phyloP scores from a whole-genome alignment of 78 protist genomes.

The Speleostelium caveatum region DNA sequence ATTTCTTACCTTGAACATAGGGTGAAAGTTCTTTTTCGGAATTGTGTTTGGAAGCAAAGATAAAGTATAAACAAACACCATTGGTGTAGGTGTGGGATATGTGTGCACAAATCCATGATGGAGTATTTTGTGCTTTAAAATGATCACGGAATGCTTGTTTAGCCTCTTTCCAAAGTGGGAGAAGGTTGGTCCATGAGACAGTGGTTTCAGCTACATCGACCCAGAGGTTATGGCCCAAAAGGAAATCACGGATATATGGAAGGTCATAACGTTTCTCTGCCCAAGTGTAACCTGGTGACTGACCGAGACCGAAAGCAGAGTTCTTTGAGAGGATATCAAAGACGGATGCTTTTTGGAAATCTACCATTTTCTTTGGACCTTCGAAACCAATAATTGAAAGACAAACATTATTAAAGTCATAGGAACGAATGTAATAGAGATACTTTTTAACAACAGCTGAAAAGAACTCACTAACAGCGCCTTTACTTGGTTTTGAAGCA shows the following conservation, averaged over 20 bases:
- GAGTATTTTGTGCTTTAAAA: constrained; percentile 46
- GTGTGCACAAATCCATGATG: constrained; percentile 83
- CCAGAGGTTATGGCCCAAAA: constrained; percentile 66
- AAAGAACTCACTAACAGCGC: constrained; percentile 39
- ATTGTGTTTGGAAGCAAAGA: constrained; percentile 75
- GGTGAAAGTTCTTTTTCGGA: constrained; percentile 40
- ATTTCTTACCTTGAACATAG: constrained; percentile 60
- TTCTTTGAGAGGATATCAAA: constrained; percentile 72
- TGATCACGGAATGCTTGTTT: constrained; percentile 59
- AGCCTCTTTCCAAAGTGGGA: constrained; percentile 83
- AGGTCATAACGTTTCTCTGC: constrained; percentile 82
- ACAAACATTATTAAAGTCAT: constrained; percentile 61
- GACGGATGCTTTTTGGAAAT: constrained; percentile 42
- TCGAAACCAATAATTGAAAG: constrained; percentile 83
- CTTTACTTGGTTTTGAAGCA: constrained; percentile 84
- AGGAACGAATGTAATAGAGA: constrained; percentile 52
- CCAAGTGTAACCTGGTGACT: constrained; percentile 73
- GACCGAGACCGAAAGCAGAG: constrained; percentile 46
- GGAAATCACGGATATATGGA: constrained; percentile 88
- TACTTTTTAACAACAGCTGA: constrained; percentile 52
- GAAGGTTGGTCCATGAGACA: constrained; percentile 40
- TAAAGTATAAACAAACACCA: constrained; percentile 85
- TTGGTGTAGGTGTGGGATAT: constrained; percentile 68
- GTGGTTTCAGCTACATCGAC: constrained; percentile 83
- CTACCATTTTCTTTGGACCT: constrained; percentile 78